Percentiles rank a stretch among this genome's conserved stretches.
Conservation (phyloP, 371 early-diverging fungal species). For the Saksenaea oblongispora region DNA sequence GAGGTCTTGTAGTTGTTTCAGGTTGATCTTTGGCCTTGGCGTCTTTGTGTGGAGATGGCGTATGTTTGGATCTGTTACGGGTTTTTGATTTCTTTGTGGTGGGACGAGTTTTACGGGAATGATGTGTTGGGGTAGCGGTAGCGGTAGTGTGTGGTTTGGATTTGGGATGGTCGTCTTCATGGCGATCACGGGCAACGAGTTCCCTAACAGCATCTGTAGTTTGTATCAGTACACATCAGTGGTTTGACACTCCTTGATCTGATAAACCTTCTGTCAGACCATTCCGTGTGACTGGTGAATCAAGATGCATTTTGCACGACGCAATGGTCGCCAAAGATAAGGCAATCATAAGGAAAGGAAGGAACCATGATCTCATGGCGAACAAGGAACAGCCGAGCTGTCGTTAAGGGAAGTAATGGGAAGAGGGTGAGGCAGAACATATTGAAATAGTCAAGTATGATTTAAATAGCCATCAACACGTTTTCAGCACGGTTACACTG, state of each 20-base stretch:
- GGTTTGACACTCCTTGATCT: neutral
- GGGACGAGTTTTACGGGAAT: neutral
- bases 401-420: neutral
- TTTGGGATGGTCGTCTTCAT: too few species aligned
- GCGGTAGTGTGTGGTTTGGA: neutral
- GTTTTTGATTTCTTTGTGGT: slow-evolving; percentile 14
- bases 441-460: neutral
- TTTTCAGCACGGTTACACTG: neutral
- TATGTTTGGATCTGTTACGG: neutral
- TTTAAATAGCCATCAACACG: neutral
- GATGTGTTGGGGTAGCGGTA: neutral
- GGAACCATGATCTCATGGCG: neutral
- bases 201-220: too few species aligned
- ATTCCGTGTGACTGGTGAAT: neutral
- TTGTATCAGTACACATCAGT: too few species aligned
- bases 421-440: neutral
- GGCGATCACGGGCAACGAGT: too few species aligned
- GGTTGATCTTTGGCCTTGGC: too few species aligned
- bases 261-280: neutral
- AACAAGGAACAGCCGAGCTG: neutral
- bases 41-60: too few species aligned
- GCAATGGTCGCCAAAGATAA: neutral
- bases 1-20: too few species aligned
- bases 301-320: neutral
- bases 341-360: neutral